Conservation (phyloP, 2,329 filamentous ascomycete genomes). For the Juglanconis juglandina region DNA sequence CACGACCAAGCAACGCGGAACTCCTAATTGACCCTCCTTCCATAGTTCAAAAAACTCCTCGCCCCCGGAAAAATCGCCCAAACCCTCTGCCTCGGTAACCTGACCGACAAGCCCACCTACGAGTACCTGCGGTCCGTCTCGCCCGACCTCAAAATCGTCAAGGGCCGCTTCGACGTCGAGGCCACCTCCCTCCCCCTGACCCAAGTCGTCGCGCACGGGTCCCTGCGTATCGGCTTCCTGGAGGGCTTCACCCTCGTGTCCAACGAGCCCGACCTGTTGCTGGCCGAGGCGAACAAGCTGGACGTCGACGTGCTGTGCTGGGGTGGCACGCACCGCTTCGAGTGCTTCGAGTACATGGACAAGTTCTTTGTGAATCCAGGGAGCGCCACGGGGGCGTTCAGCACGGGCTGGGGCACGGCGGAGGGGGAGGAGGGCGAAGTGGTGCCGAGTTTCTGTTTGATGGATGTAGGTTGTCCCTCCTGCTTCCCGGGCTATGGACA, state of each 20-base stretch:
- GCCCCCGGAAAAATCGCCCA: slow-evolving; percentile 80
- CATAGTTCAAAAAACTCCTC: slow-evolving; percentile 79
- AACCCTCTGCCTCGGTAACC: slow-evolving; percentile 75
- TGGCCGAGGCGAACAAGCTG: slow-evolving; percentile 65
- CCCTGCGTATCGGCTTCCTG: slow-evolving; percentile 63
- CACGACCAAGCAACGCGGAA: slow-evolving; percentile 8
- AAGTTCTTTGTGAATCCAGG: slow-evolving; percentile 71
- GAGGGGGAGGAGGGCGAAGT: slow-evolving; percentile 68
- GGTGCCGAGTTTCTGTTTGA: slow-evolving; percentile 88
- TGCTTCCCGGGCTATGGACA: neutral
- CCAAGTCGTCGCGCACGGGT: slow-evolving; percentile 64
- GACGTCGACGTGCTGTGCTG: slow-evolving; percentile 68
- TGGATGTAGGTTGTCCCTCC: slow-evolving; percentile 74
- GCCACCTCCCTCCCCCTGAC: slow-evolving; percentile 63
- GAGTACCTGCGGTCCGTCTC: slow-evolving; percentile 74
- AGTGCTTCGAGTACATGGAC: slow-evolving; percentile 71
- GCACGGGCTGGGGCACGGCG: slow-evolving; percentile 54
- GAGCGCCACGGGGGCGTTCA: slow-evolving; percentile 62
- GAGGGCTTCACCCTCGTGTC: slow-evolving; percentile 68
- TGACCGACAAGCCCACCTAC: slow-evolving; percentile 76
- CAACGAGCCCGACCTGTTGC: slow-evolving; percentile 62
- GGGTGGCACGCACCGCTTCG: slow-evolving; percentile 66
- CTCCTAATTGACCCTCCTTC: neutral
- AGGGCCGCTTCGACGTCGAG: slow-evolving; percentile 65
- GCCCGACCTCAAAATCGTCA: slow-evolving; percentile 68